Percentiles rank a stretch among this genome's conserved stretches.
Conservation (phyloP, 306 rosid genomes). For the Vigna nakashimae region DNA sequence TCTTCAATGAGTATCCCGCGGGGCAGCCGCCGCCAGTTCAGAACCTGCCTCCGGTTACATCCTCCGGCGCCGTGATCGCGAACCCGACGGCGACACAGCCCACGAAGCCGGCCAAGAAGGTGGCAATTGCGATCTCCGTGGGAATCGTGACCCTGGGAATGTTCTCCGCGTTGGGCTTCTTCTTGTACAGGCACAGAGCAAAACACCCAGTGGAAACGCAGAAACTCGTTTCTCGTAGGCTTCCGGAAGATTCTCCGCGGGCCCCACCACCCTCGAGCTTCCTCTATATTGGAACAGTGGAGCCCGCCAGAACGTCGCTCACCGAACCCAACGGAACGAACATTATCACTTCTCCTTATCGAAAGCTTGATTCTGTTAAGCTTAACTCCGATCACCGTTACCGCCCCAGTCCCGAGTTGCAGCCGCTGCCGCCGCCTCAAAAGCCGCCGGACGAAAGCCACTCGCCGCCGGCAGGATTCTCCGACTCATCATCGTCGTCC, state of each 20-base stretch:
- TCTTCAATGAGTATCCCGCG: slow-evolving; percentile 69
- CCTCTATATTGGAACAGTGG: slow-evolving; percentile 87
- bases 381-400: slow-evolving; percentile 67
- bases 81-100: slow-evolving; percentile 72
- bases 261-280: slow-evolving; percentile 67
- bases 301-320: slow-evolving; percentile 59
- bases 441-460: slow-evolving; percentile 51
- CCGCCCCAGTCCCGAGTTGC: slow-evolving; percentile 93
- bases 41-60: slow-evolving; percentile 47
- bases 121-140: slow-evolving; percentile 78
- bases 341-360: slow-evolving; percentile 60
- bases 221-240: slow-evolving; percentile 59
- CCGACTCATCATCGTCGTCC: slow-evolving; percentile 50
- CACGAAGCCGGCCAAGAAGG: slow-evolving; percentile 60
- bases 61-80: slow-evolving; percentile 50
- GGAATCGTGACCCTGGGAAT: slow-evolving; percentile 76
- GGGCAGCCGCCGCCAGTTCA: slow-evolving; percentile 59
- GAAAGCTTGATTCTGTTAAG: slow-evolving; percentile 60
- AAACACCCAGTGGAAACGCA: slow-evolving; percentile 56
- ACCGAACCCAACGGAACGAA: slow-evolving; percentile 40
- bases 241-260: slow-evolving; percentile 52
- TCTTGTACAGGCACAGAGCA: slow-evolving; percentile 73
- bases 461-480: slow-evolving; percentile 54
- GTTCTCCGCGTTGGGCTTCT: slow-evolving; percentile 79
- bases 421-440: slow-evolving; percentile 75